Conservation (phyloP, 2,329 filamentous ascomycete genomes). For the Neonectria punicea region DNA sequence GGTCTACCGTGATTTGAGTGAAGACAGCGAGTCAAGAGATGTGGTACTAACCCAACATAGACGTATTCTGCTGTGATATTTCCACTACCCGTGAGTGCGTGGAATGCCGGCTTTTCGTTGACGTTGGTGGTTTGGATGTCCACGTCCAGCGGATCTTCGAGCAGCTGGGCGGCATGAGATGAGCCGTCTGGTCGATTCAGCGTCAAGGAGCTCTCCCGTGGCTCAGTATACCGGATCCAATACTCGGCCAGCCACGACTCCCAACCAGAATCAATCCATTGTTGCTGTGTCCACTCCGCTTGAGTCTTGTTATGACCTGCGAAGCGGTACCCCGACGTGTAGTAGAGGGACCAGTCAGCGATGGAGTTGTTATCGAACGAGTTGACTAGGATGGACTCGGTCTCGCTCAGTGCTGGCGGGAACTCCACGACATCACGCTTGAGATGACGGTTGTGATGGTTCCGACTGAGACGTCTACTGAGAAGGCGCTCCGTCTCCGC, state of each 20-base stretch:
- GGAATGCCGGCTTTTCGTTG: conserved; percentile 23
- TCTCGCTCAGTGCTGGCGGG: conserved; percentile 11
- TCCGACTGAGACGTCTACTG: conserved; percentile 1
- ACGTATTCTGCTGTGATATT: conserved; percentile 26
- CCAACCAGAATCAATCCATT: conserved; percentile 33
- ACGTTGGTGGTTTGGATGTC: conserved; percentile 25
- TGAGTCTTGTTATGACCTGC: conserved; percentile 31
- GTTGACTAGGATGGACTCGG: conserved; percentile 25
- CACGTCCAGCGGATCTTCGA: conserved; percentile 29
- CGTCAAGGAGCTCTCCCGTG: conserved; percentile 29
- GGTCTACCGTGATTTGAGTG: not conserved
- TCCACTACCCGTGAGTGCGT: conserved; percentile 24
- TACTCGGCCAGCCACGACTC: conserved; percentile 36
- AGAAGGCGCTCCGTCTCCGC: conserved; percentile 24
- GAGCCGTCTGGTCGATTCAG: conserved; percentile 29
- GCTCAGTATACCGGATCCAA: conserved; percentile 36
- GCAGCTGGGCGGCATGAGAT: conserved; percentile 24
- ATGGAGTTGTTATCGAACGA: conserved; percentile 33
- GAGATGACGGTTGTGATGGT: conserved; percentile 3
- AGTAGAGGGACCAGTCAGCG: conserved; percentile 35
- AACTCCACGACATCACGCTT: conserved; percentile 26
- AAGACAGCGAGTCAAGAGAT: not conserved
- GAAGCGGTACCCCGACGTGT: conserved; percentile 33
- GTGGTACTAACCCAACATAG: conserved; percentile 26
- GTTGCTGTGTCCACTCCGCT: conserved; percentile 35